Evolutionary conservation across 306 rosid species (phyloP).

Genomic region (Sicyos edulis): DNA sequence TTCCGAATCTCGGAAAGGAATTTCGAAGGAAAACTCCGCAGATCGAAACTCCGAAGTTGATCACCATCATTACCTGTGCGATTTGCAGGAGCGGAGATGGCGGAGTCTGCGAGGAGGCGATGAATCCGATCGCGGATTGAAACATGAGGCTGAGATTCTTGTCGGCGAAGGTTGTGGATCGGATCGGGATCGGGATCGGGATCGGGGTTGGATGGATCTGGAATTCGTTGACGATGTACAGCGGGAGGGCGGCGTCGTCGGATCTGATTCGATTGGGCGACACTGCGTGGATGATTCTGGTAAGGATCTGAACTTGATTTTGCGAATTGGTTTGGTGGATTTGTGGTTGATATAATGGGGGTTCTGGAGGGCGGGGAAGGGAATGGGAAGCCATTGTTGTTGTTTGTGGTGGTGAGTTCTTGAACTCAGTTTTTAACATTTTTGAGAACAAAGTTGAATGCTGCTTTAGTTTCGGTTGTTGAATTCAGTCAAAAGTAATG

Average conservation of each 20-base stretch:
- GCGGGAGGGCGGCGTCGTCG: background rate
- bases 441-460: background rate
- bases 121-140: background rate
- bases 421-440: no score
- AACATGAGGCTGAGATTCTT: background rate
- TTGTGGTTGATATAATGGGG: background rate
- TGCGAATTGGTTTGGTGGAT: background rate
- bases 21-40: background rate
- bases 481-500: background rate
- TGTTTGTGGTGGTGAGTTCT: no score
- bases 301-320: background rate
- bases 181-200: no score
- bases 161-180: background rate
- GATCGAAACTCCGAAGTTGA: background rate
- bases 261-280: no score
- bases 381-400: constrained; percentile 14
- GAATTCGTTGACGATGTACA: background rate
- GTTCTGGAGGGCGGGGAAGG: background rate
- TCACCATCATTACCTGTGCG: constrained; percentile 4
- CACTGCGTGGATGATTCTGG: constrained; percentile 1
- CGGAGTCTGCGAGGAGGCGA: background rate
- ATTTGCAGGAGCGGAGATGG: background rate
- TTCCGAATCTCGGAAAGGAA: constrained; percentile 12
- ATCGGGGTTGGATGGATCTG: background rate
- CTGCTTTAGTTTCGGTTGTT: background rate